Evolutionary conservation across 768 basidiomycete genomes (phyloP).

Genomic region (Lyophyllum atratum): DNA sequence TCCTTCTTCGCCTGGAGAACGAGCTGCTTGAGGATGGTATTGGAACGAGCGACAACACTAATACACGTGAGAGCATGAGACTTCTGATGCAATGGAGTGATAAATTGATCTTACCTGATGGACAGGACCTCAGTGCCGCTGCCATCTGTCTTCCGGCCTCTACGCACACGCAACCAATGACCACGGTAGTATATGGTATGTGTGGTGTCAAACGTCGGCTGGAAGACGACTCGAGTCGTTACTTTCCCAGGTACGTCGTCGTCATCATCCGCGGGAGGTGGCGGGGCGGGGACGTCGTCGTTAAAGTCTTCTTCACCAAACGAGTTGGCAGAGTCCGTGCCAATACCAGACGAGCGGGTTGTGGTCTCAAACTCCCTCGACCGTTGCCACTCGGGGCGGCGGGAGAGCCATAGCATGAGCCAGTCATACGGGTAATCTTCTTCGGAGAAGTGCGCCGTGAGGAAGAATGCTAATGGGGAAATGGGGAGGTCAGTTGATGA

Average conservation of each 20-base stretch:
- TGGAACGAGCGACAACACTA: slow-evolving; percentile 83
- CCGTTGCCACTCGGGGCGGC: slow-evolving; percentile 84
- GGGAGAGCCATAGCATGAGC: slow-evolving; percentile 89
- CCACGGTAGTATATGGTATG: slow-evolving; percentile 87
- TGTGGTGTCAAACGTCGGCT: slow-evolving; percentile 85
- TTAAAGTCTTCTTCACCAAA: slow-evolving; percentile 53
- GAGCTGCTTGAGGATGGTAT: slow-evolving; percentile 84
- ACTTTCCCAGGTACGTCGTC: slow-evolving; percentile 59
- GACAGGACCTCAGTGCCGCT: slow-evolving; percentile 73
- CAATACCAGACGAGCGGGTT: slow-evolving; percentile 68
- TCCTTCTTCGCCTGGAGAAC: slow-evolving; percentile 88
- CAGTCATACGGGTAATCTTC: slow-evolving; percentile 91
- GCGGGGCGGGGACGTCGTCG: slow-evolving; percentile 34
- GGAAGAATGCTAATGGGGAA: slow-evolving; percentile 68
- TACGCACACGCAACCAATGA: slow-evolving; percentile 79
- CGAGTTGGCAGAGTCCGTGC: slow-evolving; percentile 56
- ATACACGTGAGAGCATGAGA: slow-evolving; percentile 7
- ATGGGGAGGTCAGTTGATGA: slow-evolving; percentile 23
- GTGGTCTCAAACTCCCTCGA: slow-evolving; percentile 90
- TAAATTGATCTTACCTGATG: slow-evolving; percentile 54
- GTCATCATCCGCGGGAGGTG: slow-evolving; percentile 19
- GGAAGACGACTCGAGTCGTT: slow-evolving; percentile 84
- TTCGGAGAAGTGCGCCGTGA: slow-evolving; percentile 88
- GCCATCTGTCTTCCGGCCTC: slow-evolving; percentile 69
- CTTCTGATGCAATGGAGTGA: slow-evolving; percentile 7